These are phyloP conservation scores for Asclepias syriaca DNA, from an alignment of 257 asterid genomes.

Conservation along the genomic window DNA sequence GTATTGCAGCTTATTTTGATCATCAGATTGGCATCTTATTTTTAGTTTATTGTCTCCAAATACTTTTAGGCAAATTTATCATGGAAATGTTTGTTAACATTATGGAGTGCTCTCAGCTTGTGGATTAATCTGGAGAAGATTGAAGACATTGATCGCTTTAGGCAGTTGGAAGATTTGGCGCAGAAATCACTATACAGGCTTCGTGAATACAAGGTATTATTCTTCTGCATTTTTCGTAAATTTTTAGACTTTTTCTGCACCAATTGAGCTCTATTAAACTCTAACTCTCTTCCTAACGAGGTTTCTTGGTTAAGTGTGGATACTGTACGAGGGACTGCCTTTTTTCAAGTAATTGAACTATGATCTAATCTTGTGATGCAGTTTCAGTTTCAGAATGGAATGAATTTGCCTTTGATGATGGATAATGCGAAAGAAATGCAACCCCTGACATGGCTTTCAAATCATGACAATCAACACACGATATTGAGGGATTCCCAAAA, in stretches of 20 bases:
- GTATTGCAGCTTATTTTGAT: neutral
- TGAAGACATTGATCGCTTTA: conserved; percentile 57
- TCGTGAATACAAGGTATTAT: conserved; percentile 46
- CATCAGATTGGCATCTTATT: neutral
- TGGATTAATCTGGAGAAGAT: conserved; percentile 75
- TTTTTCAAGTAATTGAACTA: neutral
- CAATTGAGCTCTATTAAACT: neutral
- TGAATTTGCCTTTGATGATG: conserved; percentile 36
- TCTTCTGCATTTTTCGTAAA: neutral
- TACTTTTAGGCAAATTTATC: neutral
- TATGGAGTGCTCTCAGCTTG: conserved; percentile 40
- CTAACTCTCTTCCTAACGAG: neutral
- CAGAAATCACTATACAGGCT: conserved; percentile 50
- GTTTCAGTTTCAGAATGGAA: conserved; percentile 50
- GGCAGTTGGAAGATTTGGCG: conserved; percentile 68
- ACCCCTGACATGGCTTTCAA: conserved; percentile 48
- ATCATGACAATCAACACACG: conserved; percentile 46
- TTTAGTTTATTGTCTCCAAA: neutral
- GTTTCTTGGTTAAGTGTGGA: neutral
- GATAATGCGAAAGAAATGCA: conserved; percentile 45
- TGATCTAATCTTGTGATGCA: neutral
- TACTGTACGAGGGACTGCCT: neutral
- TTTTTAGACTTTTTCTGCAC: neutral
- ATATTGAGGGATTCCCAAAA: conserved; percentile 44
- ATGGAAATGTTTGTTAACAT: neutral